These are phyloP conservation scores for Colletotrichum eremochloae DNA, from an alignment of 2,329 filamentous ascomycete species.

Conservation along the genomic window DNA sequence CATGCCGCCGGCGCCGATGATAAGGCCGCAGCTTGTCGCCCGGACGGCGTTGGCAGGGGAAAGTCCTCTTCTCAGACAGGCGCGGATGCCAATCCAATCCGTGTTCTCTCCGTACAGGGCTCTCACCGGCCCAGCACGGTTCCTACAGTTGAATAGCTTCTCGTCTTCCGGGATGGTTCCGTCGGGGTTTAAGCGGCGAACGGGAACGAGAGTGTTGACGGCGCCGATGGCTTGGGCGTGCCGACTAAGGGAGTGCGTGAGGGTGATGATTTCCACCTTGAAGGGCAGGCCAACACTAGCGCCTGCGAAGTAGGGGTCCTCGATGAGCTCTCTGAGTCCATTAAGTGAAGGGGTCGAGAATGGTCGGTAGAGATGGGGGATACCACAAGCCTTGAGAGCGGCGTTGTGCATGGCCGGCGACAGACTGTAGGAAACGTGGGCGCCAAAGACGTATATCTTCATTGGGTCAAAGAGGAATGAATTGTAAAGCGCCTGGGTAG, in stretches of 20 bases:
- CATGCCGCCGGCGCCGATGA: conserved; percentile 81
- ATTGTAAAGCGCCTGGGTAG: conserved; percentile 74
- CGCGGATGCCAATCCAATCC: conserved; percentile 84
- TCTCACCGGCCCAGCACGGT: conserved; percentile 74
- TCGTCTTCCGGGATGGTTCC: conserved; percentile 69
- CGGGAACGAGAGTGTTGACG: conserved; percentile 81
- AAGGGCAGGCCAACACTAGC: conserved; percentile 80
- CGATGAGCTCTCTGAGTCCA: conserved; percentile 73
- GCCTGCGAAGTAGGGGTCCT: conserved; percentile 77
- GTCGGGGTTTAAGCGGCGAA: conserved; percentile 71
- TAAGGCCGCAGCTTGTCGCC: conserved; percentile 66
- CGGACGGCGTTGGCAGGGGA: conserved; percentile 78
- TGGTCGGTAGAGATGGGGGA: conserved; percentile 77
- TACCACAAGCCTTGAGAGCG: conserved; percentile 75
- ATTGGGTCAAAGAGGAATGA: conserved; percentile 77
- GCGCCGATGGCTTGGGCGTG: conserved; percentile 82
- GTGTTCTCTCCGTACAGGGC: conserved; percentile 85
- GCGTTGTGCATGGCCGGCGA: conserved; percentile 84
- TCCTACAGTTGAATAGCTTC: conserved; percentile 66
- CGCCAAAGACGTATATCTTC: conserved; percentile 81
- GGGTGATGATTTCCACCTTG: conserved; percentile 79
- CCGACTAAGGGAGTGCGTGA: conserved; percentile 77
- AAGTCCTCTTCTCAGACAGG: conserved; percentile 78
- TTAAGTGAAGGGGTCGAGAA: conserved; percentile 73
- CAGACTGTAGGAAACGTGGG: conserved; percentile 77